Conservation (phyloP, 768 basidiomycete genomes). For the Multifurca ochricompacta region DNA sequence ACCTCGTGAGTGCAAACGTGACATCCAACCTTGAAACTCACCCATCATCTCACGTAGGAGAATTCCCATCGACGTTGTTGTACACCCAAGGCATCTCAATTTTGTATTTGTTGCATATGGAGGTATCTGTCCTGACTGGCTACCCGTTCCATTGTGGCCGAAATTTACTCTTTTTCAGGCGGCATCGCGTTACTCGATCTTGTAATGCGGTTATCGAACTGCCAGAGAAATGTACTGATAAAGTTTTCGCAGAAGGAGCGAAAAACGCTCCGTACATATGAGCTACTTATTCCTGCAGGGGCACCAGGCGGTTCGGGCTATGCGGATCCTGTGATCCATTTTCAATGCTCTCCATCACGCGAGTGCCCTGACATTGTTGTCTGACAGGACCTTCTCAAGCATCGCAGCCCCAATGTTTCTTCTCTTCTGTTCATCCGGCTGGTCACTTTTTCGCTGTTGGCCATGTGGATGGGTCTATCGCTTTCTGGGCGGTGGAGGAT, state of each 20-base stretch:
- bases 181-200: conserved; percentile 55
- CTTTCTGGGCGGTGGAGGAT: conserved; percentile 79
- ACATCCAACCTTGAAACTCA: not conserved
- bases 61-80: conserved; percentile 50
- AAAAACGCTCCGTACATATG: conserved; percentile 52
- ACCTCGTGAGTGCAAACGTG: conserved; percentile 30
- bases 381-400: conserved; percentile 55
- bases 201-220: conserved; percentile 29
- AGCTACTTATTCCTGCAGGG: conserved; percentile 66
- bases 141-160: not conserved
- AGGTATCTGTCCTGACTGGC: conserved; percentile 33
- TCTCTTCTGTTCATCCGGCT: conserved; percentile 66
- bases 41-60: conserved; percentile 16
- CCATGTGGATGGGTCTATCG: conserved; percentile 72
- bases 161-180: conserved; percentile 31
- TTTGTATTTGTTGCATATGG: conserved; percentile 67
- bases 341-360: not conserved
- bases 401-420: conserved; percentile 63
- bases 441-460: conserved; percentile 75
- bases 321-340: conserved; percentile 39
- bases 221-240: not conserved
- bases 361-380: not conserved
- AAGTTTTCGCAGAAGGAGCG: conserved; percentile 37
- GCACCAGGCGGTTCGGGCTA: conserved; percentile 74
- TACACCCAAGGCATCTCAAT: conserved; percentile 69